Evolutionary conservation across 2,329 filamentous ascomycete species (phyloP).

Genomic region (Gnomoniopsis smithogilvyi): DNA sequence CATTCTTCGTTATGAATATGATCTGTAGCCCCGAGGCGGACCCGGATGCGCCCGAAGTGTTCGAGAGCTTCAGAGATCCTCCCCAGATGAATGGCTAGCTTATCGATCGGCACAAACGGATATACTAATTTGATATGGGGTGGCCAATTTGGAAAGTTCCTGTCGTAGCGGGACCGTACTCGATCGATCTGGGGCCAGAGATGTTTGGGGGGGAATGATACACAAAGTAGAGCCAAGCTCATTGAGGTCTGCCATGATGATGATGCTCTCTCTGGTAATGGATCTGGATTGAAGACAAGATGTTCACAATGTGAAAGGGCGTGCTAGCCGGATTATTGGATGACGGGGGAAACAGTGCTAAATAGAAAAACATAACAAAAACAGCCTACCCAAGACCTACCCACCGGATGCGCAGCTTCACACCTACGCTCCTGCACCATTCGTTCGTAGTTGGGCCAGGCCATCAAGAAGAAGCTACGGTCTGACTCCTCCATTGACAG

Average conservation of each 20-base stretch:
- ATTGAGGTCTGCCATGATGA: not conserved
- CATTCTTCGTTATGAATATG: too few species aligned
- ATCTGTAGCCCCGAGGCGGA: conserved; percentile 40
- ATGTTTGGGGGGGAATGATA: conserved; percentile 49
- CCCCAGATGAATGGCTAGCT: conserved; percentile 40
- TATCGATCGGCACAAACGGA: conserved; percentile 54
- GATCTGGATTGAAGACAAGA: too few species aligned
- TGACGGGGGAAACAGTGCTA: too few species aligned
- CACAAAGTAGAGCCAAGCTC: conserved; percentile 45
- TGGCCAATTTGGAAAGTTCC: conserved; percentile 59
- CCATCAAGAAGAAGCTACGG: too few species aligned
- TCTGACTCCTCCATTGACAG: too few species aligned
- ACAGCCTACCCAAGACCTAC: too few species aligned
- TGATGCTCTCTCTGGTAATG: not conserved
- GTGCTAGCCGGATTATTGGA: too few species aligned
- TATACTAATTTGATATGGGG: conserved; percentile 66
- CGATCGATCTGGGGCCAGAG: conserved; percentile 48
- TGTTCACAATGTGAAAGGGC: too few species aligned
- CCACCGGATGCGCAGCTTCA: too few species aligned
- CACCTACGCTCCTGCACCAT: too few species aligned
- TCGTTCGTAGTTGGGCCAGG: too few species aligned
- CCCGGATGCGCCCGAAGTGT: conserved; percentile 14
- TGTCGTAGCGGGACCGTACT: conserved; percentile 61
- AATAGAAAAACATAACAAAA: too few species aligned
- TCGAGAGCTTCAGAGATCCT: conserved; percentile 35